Evolutionary conservation across 2,329 filamentous ascomycete species (phyloP), one percentile per base, ranked within the genome.

Genomic region (Trichoderma sp.): DNA sequence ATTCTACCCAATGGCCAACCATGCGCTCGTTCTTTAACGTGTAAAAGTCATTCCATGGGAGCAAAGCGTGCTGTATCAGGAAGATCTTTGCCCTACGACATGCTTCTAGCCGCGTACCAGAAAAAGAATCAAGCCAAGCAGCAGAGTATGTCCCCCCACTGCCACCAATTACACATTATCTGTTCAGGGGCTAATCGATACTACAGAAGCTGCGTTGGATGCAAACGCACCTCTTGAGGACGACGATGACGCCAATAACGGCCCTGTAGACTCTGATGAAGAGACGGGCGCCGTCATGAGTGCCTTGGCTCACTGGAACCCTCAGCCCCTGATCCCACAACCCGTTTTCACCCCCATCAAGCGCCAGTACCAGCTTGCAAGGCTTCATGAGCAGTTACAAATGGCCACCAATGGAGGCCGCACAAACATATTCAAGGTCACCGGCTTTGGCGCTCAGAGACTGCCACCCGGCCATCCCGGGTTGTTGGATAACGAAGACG

Each of bases 91-190:
- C 95, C 95, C 1, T 98, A 98, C 78, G 94, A 97, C 80, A 96
- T 97, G 91, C 85, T 98, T 50, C 86, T 98, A 47, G 91, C 92
- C 15, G 91, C 92, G 8, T 96, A 96, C 78, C 93, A 96, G 81
- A 98, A 98, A 87, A 98, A 98, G 86, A 99, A 99, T 77, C 96
- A 98, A 81, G 96, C 96, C 26, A 97, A 97, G 79, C 93, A 97
- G 84, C 96, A 98, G 82, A 97, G 93, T 95, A 86, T 83, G 91
- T 87, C 57, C 50, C 68, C 17, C 50, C 28, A 6, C 12, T 30
- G 7, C 23, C 23, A 66, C 17, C 43, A 15, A 43, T 30, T 17
- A 8, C 17, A 28, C 28, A 30, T 43, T n/a, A 3, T 13, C 20
- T 20, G 13, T 53, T 12, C 47, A 61, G n/a, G 55, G 34, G 26